These are phyloP conservation scores for Wickerhamiella alocasiicola DNA, from an alignment of 805 yeast genomes.

Conservation along the genomic window DNA sequence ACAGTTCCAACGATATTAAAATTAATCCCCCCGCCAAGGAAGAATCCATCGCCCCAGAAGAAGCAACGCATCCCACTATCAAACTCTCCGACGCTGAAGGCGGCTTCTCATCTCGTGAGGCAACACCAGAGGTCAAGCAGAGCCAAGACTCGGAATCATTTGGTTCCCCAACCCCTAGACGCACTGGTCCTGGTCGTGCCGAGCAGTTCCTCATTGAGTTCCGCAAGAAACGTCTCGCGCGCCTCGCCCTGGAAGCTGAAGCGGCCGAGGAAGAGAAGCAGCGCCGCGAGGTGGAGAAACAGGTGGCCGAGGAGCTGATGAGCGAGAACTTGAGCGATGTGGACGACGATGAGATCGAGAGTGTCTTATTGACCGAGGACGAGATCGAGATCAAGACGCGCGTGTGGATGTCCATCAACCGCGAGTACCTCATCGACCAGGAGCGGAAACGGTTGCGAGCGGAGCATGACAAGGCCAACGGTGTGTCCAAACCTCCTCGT, in stretches of 20 bases:
- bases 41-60: too few species aligned
- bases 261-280: slow-evolving; percentile 16
- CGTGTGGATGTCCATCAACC: slow-evolving; percentile 82
- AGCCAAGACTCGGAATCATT: too few species aligned
- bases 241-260: slow-evolving; percentile 11
- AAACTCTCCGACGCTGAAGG: too few species aligned
- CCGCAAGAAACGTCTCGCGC: slow-evolving; percentile 18
- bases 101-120: too few species aligned
- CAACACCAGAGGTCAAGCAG: too few species aligned
- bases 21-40: too few species aligned
- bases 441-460: slow-evolving; percentile 70
- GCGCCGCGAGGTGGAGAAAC: slow-evolving; percentile 38
- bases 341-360: slow-evolving; percentile 69
- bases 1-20: too few species aligned
- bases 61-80: too few species aligned
- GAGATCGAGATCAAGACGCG: slow-evolving; percentile 66
- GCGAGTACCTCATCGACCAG: slow-evolving; percentile 73
- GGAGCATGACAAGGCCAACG: slow-evolving; percentile 80
- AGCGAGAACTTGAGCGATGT: slow-evolving; percentile 55
- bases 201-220: slow-evolving; percentile 19
- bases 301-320: not conserved
- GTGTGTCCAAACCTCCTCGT: slow-evolving; percentile 44
- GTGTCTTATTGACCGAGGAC: slow-evolving; percentile 48
- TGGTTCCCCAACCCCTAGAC: too few species aligned
- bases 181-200: slow-evolving; percentile 18